Conservation (phyloP, 2,329 filamentous ascomycete genomes). For the Pseudogymnoascus sp. region DNA sequence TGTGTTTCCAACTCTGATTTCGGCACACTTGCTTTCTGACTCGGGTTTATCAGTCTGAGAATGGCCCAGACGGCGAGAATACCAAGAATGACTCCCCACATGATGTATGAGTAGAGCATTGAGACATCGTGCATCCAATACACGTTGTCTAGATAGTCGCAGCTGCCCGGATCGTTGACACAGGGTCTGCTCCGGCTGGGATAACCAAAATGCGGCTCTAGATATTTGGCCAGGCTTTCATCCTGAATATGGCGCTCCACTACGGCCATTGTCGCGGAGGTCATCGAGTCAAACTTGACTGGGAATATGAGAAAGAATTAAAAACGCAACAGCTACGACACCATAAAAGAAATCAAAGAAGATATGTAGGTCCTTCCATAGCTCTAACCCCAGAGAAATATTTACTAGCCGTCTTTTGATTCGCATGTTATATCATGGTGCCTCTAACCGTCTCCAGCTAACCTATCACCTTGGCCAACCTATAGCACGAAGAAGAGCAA, state of each 20-base stretch:
- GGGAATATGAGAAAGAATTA: neutral
- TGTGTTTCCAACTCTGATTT: slow-evolving; percentile 23
- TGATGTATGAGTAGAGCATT: slow-evolving; percentile 48
- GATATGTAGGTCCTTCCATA: neutral
- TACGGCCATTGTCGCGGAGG: neutral
- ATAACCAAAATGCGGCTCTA: slow-evolving; percentile 50
- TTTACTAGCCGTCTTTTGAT: neutral
- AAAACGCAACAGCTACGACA: neutral
- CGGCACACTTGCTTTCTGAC: slow-evolving; percentile 18
- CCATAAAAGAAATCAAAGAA: neutral
- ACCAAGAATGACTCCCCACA: slow-evolving; percentile 46
- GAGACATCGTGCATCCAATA: slow-evolving; percentile 46
- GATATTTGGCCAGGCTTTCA: slow-evolving; percentile 28
- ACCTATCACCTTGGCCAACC: neutral
- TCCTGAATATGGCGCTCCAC: slow-evolving; percentile 39
- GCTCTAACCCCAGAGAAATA: neutral
- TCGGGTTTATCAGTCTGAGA: slow-evolving; percentile 26
- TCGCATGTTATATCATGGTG: neutral
- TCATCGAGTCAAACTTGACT: neutral
- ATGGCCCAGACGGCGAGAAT: slow-evolving; percentile 36
- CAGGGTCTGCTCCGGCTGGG: slow-evolving; percentile 46
- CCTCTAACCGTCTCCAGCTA: neutral
- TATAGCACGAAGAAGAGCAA: slow-evolving; percentile 13
- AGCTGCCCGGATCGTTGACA: slow-evolving; percentile 48
- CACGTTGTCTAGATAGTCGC: slow-evolving; percentile 48